Conservation (phyloP, 768 basidiomycete genomes). For the Artomyces pyxidatus region DNA sequence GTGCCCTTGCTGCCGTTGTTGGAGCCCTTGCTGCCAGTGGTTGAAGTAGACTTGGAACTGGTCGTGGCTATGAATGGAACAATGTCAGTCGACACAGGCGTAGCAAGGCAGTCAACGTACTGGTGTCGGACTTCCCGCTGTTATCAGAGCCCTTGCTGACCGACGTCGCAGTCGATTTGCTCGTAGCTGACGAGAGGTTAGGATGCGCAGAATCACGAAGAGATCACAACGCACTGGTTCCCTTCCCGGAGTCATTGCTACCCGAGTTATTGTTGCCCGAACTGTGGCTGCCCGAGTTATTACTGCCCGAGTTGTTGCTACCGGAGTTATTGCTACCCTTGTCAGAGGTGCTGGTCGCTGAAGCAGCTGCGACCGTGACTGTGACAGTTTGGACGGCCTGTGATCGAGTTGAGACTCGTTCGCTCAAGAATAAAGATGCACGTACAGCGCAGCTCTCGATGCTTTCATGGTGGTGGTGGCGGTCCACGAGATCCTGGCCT, state of each 20-base stretch:
- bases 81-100: not conserved
- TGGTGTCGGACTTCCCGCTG: not conserved
- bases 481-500: not conserved
- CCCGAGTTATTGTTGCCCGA: not conserved
- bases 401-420: not conserved
- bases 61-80: not conserved
- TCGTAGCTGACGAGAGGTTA: not conserved
- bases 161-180: not conserved
- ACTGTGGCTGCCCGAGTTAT: not conserved
- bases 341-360: not conserved
- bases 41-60: not conserved
- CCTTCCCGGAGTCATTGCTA: not conserved
- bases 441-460: constrained; percentile 1
- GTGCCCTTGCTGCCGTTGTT: constrained; percentile 1
- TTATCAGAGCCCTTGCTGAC: not conserved
- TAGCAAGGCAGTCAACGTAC: not conserved
- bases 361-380: not conserved
- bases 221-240: not conserved
- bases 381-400: not conserved
- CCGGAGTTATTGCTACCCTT: not conserved
- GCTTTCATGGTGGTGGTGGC: not conserved
- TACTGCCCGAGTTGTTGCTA: not conserved
- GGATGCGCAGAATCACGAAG: not conserved
- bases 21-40: not conserved
- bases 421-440: not conserved